Conservation (phyloP, 495 filamentous ascomycete species). For the Extremus antarcticus region DNA sequence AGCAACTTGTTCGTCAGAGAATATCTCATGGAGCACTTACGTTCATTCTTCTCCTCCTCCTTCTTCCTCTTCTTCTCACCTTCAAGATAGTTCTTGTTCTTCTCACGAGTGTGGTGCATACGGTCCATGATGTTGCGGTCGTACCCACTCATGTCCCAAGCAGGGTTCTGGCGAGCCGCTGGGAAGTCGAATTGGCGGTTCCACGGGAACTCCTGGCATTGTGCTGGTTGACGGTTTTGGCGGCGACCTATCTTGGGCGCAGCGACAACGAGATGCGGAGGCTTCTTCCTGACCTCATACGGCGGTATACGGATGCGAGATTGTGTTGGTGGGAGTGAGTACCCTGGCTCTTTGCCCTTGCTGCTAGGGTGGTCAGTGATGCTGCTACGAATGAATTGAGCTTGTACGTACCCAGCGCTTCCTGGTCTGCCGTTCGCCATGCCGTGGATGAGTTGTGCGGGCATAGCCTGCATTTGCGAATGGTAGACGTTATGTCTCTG, state of each 20-base stretch:
- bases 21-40: no score
- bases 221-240: conserved; percentile 3
- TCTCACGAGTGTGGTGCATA: conserved; percentile 3
- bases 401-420: not conserved
- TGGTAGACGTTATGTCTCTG: not conserved
- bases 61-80: no score
- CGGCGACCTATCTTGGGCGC: conserved; percentile 6
- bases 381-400: not conserved
- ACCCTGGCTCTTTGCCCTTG: not conserved
- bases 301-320: not conserved
- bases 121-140: conserved; percentile 1
- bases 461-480: not conserved
- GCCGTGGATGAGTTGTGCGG: no score
- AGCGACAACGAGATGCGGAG: not conserved
- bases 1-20: no score
- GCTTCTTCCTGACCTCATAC: conserved; percentile 1
- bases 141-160: conserved; percentile 12
- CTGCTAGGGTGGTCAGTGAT: not conserved
- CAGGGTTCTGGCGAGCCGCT: not conserved
- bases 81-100: no score
- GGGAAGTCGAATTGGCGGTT: conserved; percentile 16
- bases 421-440: not conserved
- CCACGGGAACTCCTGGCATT: conserved; percentile 14
- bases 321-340: not conserved
- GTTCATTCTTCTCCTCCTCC: no score